phyloP scores from a whole-genome alignment of 2,329 filamentous ascomycete species.

The Hirsutella rhossiliensis region DNA sequence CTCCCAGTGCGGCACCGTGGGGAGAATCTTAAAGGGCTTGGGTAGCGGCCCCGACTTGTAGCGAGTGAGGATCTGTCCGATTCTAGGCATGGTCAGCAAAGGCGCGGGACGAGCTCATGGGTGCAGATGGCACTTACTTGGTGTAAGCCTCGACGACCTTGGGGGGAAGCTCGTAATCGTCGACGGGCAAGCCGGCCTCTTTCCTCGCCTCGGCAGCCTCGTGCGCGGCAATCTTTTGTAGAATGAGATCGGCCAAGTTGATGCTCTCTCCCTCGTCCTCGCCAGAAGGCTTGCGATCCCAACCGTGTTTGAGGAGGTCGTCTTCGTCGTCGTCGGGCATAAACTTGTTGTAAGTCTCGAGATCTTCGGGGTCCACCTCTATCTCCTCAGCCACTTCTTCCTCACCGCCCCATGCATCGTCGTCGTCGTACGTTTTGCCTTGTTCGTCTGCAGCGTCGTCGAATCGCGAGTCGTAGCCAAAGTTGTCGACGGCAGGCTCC shows the following conservation, averaged over 20 bases:
- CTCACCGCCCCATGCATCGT: constrained; percentile 68
- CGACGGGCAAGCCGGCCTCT: constrained; percentile 48
- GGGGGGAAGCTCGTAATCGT: constrained; percentile 74
- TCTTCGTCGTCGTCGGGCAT: constrained; percentile 61
- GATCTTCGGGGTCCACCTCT: constrained; percentile 79
- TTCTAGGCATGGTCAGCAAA: constrained; percentile 32
- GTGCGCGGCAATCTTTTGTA: constrained; percentile 87
- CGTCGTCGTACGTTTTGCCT: constrained; percentile 32
- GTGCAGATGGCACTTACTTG: constrained; percentile 41
- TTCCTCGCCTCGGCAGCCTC: constrained; percentile 52
- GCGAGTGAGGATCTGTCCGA: constrained; percentile 76
- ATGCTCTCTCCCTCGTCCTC: constrained; percentile 43
- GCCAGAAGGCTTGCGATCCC: constrained; percentile 32
- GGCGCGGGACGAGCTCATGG: neutral
- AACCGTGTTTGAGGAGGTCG: constrained; percentile 58
- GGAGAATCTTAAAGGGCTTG: constrained; percentile 95
- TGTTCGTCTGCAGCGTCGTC: constrained; percentile 41
- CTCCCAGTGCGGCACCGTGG: constrained; percentile 83
- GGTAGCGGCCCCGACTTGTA: constrained; percentile 96
- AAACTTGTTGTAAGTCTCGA: constrained; percentile 86
- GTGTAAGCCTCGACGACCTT: constrained; percentile 93
- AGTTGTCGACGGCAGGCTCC: constrained; percentile 40
- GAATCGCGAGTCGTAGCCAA: constrained; percentile 70
- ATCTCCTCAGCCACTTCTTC: constrained; percentile 59
- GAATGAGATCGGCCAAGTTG: constrained; percentile 84